phyloP scores from a whole-genome alignment of 2,329 filamentous ascomycete genomes.

The Alternaria longipes region DNA sequence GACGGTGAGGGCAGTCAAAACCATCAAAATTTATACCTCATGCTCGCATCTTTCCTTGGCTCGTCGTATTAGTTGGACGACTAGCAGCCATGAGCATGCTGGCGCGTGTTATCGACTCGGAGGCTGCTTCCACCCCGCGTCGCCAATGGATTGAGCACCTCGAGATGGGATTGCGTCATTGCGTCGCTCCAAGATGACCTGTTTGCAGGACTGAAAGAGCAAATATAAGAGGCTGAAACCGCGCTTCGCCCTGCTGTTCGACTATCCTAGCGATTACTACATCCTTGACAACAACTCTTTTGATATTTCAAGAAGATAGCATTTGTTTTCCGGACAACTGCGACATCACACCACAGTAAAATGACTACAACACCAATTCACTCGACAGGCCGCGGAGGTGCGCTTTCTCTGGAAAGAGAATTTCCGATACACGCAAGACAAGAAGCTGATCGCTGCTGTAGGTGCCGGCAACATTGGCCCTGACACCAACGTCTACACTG shows the following conservation, averaged over 20 bases:
- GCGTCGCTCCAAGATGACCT: constrained; percentile 22
- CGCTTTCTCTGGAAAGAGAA: constrained; percentile 13
- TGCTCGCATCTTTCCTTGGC: constrained; percentile 33
- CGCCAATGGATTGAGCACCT: constrained; percentile 23
- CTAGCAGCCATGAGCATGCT: constrained; percentile 24
- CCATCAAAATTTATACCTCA: constrained; percentile 15
- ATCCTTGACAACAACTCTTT: constrained; percentile 19
- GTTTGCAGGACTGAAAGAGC: constrained; percentile 33
- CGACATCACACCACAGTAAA: constrained; percentile 11
- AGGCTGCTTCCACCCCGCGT: constrained; percentile 41
- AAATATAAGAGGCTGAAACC: constrained; percentile 43
- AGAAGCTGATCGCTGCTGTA: constrained; percentile 38
- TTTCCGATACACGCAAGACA: background rate
- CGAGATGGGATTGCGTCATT: constrained; percentile 41
- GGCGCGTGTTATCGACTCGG: constrained; percentile 26
- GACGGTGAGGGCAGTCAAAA: constrained; percentile 19
- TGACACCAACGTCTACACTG: constrained; percentile 58
- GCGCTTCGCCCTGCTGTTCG: constrained; percentile 14
- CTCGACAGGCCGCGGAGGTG: constrained; percentile 68
- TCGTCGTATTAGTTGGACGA: constrained; percentile 24
- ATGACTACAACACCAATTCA: constrained; percentile 54
- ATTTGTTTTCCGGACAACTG: constrained; percentile 19
- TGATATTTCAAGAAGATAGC: constrained; percentile 8
- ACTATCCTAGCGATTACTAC: constrained; percentile 14
- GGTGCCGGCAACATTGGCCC: constrained; percentile 67